Evolutionary conservation across 2,329 filamentous ascomycete genomes (phyloP), one percentile per base, ranked within the genome.

Genomic region (Colletotrichum navitas): DNA sequence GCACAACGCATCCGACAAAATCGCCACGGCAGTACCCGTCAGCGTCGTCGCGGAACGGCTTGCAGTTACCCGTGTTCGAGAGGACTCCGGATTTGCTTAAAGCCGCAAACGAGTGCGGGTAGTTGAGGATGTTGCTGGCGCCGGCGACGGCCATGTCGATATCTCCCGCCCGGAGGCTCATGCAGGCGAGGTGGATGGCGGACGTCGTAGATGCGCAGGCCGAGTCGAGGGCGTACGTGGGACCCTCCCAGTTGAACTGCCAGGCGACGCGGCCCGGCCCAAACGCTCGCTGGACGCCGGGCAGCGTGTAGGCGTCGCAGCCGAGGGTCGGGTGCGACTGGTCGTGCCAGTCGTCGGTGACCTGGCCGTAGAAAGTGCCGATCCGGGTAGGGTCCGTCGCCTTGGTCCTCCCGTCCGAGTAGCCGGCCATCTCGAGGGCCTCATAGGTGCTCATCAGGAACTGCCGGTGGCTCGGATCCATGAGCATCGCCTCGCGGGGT

Each of bases 1-100:
- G 69, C 1, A 87, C 73, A 0, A 89, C 73, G 0, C 80, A 74
- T 0, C 76, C 84, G 1, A 81, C 76, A 0, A 84, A 87, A 54
- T 89, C 87, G 0, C 82, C 85, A 1, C 87, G 80, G 11, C 82
- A 85, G 73, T 89, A 89, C 0, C 87, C 88, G 64, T 86, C 81
- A 1, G 77, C 79, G 0, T 29, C 12, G 2, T 68, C 74, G 34
- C 81, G 79, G 52, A 81, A 83, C 0, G 81, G 74, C 66, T 79
- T 80, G 60, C 77, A 81, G 41, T 76, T 72, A 0, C 81, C 81
- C 0, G 78, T 78, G 5, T 75, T 72, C 63, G 77, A 79, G 1
- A 80, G 73, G 24, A 81, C 79, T 2, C 68, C 68, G 1, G 67
- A 74, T 3, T 60, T 74, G 18, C 75, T 74, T 2, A 79, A 72